phyloP scores from a whole-genome alignment of 805 yeast species.

The Kodamaea kaohsiungensis region DNA sequence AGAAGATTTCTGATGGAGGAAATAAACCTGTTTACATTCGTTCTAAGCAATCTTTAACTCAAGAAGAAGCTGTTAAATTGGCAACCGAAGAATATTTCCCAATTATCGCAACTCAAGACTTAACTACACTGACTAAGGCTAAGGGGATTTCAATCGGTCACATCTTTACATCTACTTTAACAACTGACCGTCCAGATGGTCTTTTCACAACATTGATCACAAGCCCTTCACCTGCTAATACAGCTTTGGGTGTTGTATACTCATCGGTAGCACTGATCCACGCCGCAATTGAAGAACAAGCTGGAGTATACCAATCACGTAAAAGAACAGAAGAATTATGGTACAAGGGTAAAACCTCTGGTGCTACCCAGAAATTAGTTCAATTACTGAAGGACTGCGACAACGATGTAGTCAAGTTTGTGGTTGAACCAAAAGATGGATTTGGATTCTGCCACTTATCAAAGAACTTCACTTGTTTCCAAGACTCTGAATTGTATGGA shows the following conservation, averaged over 20 bases:
- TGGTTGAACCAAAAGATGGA: conserved; percentile 77
- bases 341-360: conserved; percentile 97
- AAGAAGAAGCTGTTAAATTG: conserved; percentile 27
- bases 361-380: conserved; percentile 82
- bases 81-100: conserved; percentile 37
- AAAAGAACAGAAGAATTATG: conserved; percentile 77
- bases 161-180: conserved; percentile 52
- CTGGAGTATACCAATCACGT: conserved; percentile 94
- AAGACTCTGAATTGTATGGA: conserved; percentile 35
- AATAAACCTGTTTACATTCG: conserved; percentile 31
- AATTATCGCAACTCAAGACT: conserved; percentile 24
- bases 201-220: conserved; percentile 81
- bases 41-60: conserved; percentile 14
- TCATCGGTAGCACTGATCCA: conserved; percentile 80
- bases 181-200: conserved; percentile 85
- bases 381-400: conserved; percentile 83
- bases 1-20: conserved; percentile 21
- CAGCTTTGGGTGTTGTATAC: conserved; percentile 81
- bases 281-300: conserved; percentile 75
- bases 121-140: conserved; percentile 32
- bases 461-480: conserved; percentile 72
- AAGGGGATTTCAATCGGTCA: conserved; percentile 38
- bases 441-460: conserved; percentile 92
- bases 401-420: conserved; percentile 83
- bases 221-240: conserved; percentile 56